phyloP scores from a whole-genome alignment of 345 rosid genomes.

The Citrus maxima region DNA sequence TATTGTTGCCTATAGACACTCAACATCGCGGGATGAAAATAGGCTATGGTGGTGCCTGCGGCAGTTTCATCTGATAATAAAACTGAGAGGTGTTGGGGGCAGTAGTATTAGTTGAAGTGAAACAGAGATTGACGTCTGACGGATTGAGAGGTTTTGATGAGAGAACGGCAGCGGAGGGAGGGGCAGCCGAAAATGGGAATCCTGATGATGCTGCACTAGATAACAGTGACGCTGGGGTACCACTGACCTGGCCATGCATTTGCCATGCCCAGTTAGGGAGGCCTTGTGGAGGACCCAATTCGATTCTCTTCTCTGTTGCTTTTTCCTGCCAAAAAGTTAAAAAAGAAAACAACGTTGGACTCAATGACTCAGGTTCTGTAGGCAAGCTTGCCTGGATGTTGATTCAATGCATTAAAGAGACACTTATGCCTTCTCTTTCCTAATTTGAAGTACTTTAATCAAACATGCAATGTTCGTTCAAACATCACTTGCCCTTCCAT shows the following conservation, averaged over 20 bases:
- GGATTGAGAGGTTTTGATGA: slow-evolving; percentile 43
- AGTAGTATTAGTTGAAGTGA: slow-evolving; percentile 28
- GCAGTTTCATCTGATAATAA: slow-evolving; percentile 34
- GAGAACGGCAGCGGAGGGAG: slow-evolving; percentile 49
- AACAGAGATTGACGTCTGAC: slow-evolving; percentile 36
- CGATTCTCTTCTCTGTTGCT: slow-evolving; percentile 39
- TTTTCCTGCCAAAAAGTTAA: slow-evolving; percentile 47
- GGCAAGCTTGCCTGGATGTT: not conserved
- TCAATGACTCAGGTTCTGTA: not conserved
- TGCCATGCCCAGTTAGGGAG: slow-evolving; percentile 68
- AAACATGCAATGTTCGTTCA: not conserved
- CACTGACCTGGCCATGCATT: slow-evolving; percentile 52
- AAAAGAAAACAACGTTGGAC: not conserved
- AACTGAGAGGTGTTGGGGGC: slow-evolving; percentile 27
- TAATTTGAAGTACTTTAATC: not conserved
- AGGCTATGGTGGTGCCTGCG: slow-evolving; percentile 50
- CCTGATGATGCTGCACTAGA: slow-evolving; percentile 99
- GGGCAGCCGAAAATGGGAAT: slow-evolving; percentile 77
- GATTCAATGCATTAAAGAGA: not conserved
- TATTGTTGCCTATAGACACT: not conserved
- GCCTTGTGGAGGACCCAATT: slow-evolving; percentile 40
- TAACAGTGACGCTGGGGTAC: slow-evolving; percentile 47
- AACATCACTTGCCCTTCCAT: not conserved
- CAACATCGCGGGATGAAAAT: not conserved
- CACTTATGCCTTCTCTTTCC: not conserved